Evolutionary conservation across 768 basidiomycete genomes (phyloP), one percentile per base, ranked within the genome.

Genomic region (Trametes villosa): DNA sequence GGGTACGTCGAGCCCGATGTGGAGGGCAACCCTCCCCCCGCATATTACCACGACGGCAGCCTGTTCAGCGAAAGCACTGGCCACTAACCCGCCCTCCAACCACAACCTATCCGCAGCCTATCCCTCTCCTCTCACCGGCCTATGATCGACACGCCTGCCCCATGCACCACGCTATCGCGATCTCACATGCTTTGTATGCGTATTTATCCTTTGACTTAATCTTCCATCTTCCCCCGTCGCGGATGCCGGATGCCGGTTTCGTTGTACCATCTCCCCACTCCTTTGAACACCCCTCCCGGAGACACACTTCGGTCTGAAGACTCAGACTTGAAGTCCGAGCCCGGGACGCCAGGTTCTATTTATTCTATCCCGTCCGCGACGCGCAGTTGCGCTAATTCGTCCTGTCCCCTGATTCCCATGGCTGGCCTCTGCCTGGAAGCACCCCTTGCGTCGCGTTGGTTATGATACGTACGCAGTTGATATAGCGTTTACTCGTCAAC

Each of bases 1-100:
- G 67, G 67, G 3, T 67, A 60, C 34, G 53, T 67, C 17, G 67
- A 67, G 53, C 53, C 36, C 30, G 66, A 63, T 45, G 40, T 46
- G 18, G 63, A 65, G 29, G 61, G 59, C 29, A 47, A 34, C 38
- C 67, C 62, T 3, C 67, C 67, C 7, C 61, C 63, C 12, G 60
- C 60, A 13, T 65, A 65, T 30, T 26, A 57, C 27, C 65, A 56
- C 53, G 59, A 61, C 3, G 57, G 40, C 9, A 63, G 46, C n/a
- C 47, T 63, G 31, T 30, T 59, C 38, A 63, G 62, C 62, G 62
- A 55, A 45, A 57, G 56, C 51, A 62, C 61, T 9, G 56, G 55
- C 31, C 18, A 22, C 9, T 61, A 36, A 47, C 9, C 48, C 11
- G 2, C 41, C 33, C 24, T n/a, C n/a, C n/a, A n/a, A n/a, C n/a